phyloP scores from a whole-genome alignment of 148 eudicot genomes.

The Suaeda aralocaspica region DNA sequence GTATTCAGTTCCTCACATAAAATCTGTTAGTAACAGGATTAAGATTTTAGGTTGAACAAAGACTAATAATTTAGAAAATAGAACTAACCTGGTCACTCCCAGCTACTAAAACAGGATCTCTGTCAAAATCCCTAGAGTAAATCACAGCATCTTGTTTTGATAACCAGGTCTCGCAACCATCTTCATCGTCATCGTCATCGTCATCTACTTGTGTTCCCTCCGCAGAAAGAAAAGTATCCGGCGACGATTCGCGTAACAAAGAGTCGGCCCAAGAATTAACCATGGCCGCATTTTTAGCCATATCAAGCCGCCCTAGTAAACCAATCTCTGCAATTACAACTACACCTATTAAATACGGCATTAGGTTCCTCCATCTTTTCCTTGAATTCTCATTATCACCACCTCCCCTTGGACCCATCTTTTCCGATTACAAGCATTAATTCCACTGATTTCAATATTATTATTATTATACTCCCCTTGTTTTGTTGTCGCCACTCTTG shows the following conservation, averaged over 20 bases:
- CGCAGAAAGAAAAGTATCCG: no score
- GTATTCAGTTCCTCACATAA: no score
- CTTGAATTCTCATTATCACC: slow-evolving; percentile 1
- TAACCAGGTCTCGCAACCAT: slow-evolving; percentile 68
- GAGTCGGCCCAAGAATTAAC: slow-evolving; percentile 72
- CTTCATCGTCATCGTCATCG: slow-evolving; percentile 2
- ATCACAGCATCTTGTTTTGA: slow-evolving; percentile 51
- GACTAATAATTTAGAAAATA: no score
- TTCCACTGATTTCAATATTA: no score
- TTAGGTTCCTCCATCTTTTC: slow-evolving; percentile 48
- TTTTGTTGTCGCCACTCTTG: no score
- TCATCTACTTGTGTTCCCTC: no score
- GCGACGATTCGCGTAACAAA: slow-evolving; percentile 35
- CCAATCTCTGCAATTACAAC: slow-evolving; percentile 67
- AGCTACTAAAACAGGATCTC: slow-evolving; percentile 52
- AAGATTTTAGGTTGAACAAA: no score
- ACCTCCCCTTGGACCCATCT: slow-evolving; percentile 4
- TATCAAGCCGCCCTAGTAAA: slow-evolving; percentile 60
- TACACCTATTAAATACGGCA: slow-evolving; percentile 50
- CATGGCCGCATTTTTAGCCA: slow-evolving; percentile 57
- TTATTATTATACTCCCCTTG: no score
- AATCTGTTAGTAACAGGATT: no score
- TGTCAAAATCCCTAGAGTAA: slow-evolving; percentile 65
- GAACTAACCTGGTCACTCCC: slow-evolving; percentile 52
- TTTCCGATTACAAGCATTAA: no score